These are phyloP conservation scores for Leccinum ochraceum DNA, from an alignment of 768 basidiomycete genomes.

Conservation along the genomic window DNA sequence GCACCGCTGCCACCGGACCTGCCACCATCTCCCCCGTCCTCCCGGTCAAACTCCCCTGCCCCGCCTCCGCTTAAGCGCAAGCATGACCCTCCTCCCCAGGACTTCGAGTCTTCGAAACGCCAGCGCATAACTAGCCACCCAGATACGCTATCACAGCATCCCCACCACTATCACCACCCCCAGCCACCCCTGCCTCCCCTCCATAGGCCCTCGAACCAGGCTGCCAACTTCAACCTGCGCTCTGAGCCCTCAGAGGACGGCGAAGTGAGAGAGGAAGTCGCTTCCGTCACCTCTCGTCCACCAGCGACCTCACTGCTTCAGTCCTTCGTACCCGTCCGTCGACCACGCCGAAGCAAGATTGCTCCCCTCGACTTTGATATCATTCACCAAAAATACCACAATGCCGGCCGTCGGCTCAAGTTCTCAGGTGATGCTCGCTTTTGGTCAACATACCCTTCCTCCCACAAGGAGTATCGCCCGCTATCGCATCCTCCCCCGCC, in stretches of 20 bases:
- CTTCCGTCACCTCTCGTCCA: conserved; percentile 21
- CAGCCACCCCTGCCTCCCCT: conserved; percentile 24
- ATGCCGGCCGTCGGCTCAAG: conserved; percentile 72
- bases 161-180: conserved; percentile 31
- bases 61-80: conserved; percentile 41
- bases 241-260: conserved; percentile 49
- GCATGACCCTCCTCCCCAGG: conserved; percentile 26
- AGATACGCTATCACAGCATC: conserved; percentile 30
- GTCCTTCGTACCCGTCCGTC: conserved; percentile 55
- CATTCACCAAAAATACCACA: conserved; percentile 70
- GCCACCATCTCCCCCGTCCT: conserved; percentile 47
- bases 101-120: conserved; percentile 33
- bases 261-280: conserved; percentile 44
- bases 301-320: conserved; percentile 35
- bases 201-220: conserved; percentile 25
- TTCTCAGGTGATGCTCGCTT: conserved; percentile 82
- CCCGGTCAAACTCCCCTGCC: conserved; percentile 44
- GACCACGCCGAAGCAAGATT: conserved; percentile 63
- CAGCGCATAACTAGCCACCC: conserved; percentile 29
- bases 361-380: conserved; percentile 50
- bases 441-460: conserved; percentile 68
- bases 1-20: conserved; percentile 45
- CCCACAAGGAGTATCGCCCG: conserved; percentile 64
- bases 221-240: conserved; percentile 30
- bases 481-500: conserved; percentile 63